Evolutionary conservation across 129 eudicot genomes (phyloP).

Genomic region (Centaurea solstitialis): DNA sequence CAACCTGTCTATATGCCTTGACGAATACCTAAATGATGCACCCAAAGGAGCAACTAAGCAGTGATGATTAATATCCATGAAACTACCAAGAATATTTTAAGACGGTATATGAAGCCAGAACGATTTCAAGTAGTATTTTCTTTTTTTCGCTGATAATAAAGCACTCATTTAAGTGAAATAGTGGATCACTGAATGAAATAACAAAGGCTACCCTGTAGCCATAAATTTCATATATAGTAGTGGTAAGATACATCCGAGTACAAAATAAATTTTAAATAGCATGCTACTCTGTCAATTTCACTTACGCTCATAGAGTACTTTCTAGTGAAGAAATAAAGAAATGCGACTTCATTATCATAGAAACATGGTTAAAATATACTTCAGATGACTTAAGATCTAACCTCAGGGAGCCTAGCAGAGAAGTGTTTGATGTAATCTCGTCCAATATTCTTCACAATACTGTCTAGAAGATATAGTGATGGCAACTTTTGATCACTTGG

Average conservation of each 20-base stretch:
- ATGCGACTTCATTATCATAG: neutral
- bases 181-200: neutral
- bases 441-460: conserved; percentile 98
- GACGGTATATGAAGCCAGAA: neutral
- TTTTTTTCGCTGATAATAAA: neutral
- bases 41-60: neutral
- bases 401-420: conserved; percentile 89
- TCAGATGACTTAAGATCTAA: conserved; percentile 37
- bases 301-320: neutral
- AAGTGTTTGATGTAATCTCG: conserved; percentile 86
- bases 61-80: neutral
- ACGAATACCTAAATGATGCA: conserved; percentile 68
- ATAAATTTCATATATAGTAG: neutral
- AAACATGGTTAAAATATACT: neutral
- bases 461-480: conserved; percentile 88
- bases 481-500: conserved; percentile 95
- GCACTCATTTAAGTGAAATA: neutral
- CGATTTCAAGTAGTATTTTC: neutral
- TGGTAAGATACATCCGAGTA: neutral
- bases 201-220: neutral
- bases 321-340: neutral
- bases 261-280: neutral
- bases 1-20: conserved; percentile 93
- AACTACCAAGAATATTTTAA: neutral
- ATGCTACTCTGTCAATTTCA: neutral